These are phyloP conservation scores for Cystobasidium slooffiae DNA, from an alignment of 1,284 basidiomycete species.

Conservation along the genomic window DNA sequence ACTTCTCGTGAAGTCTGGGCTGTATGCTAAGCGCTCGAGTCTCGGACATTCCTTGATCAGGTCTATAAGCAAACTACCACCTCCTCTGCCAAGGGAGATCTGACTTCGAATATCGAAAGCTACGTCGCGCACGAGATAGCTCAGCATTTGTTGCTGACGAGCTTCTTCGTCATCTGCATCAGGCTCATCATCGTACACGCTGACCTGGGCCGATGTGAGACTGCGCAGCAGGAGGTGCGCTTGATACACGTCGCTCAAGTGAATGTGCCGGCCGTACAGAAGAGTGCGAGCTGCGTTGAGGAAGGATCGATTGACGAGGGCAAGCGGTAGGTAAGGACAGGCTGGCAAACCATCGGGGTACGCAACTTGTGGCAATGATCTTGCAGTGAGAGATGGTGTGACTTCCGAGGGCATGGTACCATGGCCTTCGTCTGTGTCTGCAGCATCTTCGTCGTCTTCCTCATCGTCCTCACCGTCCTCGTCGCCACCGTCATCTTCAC, in stretches of 20 bases:
- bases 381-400: background rate
- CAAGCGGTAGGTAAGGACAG: conserved; percentile 49
- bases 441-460: conserved; percentile 14
- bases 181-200: conserved; percentile 27
- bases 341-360: conserved; percentile 48
- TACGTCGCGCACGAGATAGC: conserved; percentile 37
- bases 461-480: conserved; percentile 21
- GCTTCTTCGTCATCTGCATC: conserved; percentile 37
- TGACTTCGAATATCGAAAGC: conserved; percentile 10
- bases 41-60: conserved; percentile 43
- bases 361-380: background rate
- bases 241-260: conserved; percentile 35
- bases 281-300: conserved; percentile 46
- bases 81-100: conserved; percentile 44
- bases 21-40: conserved; percentile 45
- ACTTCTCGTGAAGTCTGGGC: conserved; percentile 38
- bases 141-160: conserved; percentile 38
- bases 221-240: conserved; percentile 45
- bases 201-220: conserved; percentile 25
- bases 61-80: conserved; percentile 44
- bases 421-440: conserved; percentile 33
- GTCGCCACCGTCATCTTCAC: conserved; percentile 18
- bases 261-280: conserved; percentile 44
- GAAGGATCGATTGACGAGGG: conserved; percentile 49
- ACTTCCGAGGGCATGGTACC: background rate